Evolutionary conservation across 176 grass and related monocot genomes (phyloP), one percentile per base, ranked within the genome.

Genomic region (Zoysia japonica): DNA sequence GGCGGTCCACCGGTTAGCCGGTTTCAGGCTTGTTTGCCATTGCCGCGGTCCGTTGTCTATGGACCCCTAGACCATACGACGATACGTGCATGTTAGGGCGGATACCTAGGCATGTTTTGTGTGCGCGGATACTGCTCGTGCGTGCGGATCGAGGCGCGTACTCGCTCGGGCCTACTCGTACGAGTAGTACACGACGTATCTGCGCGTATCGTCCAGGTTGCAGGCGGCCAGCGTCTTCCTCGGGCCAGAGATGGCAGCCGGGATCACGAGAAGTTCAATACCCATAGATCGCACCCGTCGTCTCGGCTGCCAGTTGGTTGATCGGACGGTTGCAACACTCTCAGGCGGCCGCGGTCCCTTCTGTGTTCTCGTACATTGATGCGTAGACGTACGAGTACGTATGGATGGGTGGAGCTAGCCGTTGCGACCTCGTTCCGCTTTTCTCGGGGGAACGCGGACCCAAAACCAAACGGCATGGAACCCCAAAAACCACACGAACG

Each of bases 391-490:
- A 17, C 14, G 5, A 28, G 15, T 3, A 12, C 13, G 37, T 37
- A 17, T 61, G 8, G 16, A 11, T 46, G 65, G 44, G 16, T 28
- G 7, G 61, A 82, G 80, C 10, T 89, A 89, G 83, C 83, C 82
- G 83, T 89, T 89, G 87, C 8, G 67, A 52, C 50, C 78, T 81
- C 60, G 82, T 39, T 72, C 78, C 72, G 47, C 44, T 72, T 85
- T 89, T 72, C 72, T 89, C 60, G 78, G 67, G 42, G 82, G 82
- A 72, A 57, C 45, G 78, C 69, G 47, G 41, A 61, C 72, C 82
- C 37, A 85, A 77, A 72, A 72, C 50, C 42, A 40, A 53, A 74
- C 47, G 11, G 65, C n/a, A 47, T 71, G 65, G 9, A 72, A 72
- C 67, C 67, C 67, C 56, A 39, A 78, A 72, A 79, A 79, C 76